Evolutionary conservation across 2,329 filamentous ascomycete genomes (phyloP), one percentile per base, ranked within the genome.

Genomic region (Aspergillus quadricinctus): DNA sequence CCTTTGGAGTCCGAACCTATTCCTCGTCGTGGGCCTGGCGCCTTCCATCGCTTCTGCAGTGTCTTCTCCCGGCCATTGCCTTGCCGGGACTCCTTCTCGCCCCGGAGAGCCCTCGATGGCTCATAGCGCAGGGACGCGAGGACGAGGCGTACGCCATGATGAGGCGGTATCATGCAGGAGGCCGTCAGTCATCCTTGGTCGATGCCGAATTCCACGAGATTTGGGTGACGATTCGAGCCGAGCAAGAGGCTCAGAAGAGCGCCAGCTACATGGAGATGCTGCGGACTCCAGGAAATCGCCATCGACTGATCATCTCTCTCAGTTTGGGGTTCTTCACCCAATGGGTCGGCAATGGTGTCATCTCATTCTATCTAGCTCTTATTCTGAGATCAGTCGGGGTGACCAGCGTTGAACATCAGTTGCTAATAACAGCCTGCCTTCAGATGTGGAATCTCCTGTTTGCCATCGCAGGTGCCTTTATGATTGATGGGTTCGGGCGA

Each of bases 321-420:
- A 52, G 48, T 6, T n/a, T 62, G 5, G 58, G 60, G 3, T 48
- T 63, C 6, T 59, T 57, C 23, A 50, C 58, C 1, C 61, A 68
- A 37, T 68, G 66, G 66, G 59, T 60, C n/a, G 66, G 66, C 31
- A 68, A 67, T 45, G 68, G 67, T 43, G 63, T 64, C 14, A 58
- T 65, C 21, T 54, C 58, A 14, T 64, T 63, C 52, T 67, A 64
- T 29, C 48, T 62, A 5, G 43, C 56, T 10, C 57, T 56, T 14
- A 63, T 63, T 1, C 49, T 66, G 14, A 52, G 57, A 9, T 55
- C 56, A 0, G 60, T 67, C 6, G 66, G 66, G 4, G 57, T 69
- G n/a, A 66, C 61, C 8, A 28, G 25, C 7, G 53, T 51, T 3
- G 41, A 49, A 11, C 51, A 62, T 31, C 61, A 64, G 48, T 56